Percentiles rank a stretch among this genome's conserved stretches.
phyloP scores from a whole-genome alignment of 2,329 filamentous ascomycete species.

The Hypoxylon sp. region DNA sequence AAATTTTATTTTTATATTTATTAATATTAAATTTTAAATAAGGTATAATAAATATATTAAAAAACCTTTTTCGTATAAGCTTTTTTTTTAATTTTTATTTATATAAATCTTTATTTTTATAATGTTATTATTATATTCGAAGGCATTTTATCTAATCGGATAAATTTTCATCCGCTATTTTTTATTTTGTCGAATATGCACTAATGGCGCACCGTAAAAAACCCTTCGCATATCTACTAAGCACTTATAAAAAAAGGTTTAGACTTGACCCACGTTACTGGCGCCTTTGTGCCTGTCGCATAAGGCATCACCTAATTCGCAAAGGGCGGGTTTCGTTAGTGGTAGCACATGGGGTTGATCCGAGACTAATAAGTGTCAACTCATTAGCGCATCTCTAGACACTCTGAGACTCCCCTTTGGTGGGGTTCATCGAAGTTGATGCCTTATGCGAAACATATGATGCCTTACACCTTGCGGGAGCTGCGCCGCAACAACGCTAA shows the following conservation, averaged over 20 bases:
- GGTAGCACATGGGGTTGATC: not conserved
- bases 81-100: no score
- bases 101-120: no score
- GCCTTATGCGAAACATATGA: constrained; percentile 39
- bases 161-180: no score
- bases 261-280: not conserved
- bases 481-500: constrained; percentile 25
- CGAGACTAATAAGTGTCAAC: not conserved
- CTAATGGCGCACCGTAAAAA: no score
- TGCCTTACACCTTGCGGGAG: constrained; percentile 31
- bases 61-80: no score
- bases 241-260: not conserved
- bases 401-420: not conserved
- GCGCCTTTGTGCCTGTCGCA: constrained; percentile 13
- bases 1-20: no score
- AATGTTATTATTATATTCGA: no score
- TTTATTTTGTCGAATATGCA: no score
- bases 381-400: constrained; percentile 1
- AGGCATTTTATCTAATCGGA: no score
- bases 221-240: no score
- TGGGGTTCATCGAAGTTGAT: constrained; percentile 20
- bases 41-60: no score
- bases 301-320: constrained; percentile 28
- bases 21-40: no score
- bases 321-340: not conserved